Evolutionary conservation across 139 green algal species (phyloP), one percentile per base, ranked within the genome.

Genomic region (Eudorina sp.): DNA sequence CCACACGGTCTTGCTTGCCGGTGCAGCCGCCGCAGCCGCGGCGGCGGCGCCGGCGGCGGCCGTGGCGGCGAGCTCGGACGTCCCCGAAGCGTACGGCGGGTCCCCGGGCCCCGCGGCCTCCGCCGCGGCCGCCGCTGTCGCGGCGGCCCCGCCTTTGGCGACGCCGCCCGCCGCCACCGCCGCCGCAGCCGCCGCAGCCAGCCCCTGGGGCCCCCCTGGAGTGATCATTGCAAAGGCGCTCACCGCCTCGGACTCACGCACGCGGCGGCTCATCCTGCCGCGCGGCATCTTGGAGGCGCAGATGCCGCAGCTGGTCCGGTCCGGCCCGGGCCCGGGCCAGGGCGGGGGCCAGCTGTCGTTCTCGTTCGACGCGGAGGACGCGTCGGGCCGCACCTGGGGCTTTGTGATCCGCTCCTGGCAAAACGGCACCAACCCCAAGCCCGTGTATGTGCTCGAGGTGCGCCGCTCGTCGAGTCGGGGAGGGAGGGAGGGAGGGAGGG

Each of bases 151-250:
- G 40, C 25, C 23, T 9, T 25, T 27, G 60, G 23, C 60, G 60
- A 18, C 60, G 8, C 60, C 9, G 23, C 23, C 66, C 18, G 25
- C 14, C 25, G 29, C 31, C 66, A 41, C 25, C 2, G 77, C 36
- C 3, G 53, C 31, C 0, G 53, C 19, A n/a, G 23, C 27, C 1
- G 51, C 53, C 1, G 53, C 25, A 5, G 53, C 16, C 5, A 53
- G 48, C 48, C 7, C 53, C 25, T 53, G 36, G 19, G 53, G 77
- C 18, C 34, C 53, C 1, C 25, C n/a, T n/a, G n/a, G 34, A 23
- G 93, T 97, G 72, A 85, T 97, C 66, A 93, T 96, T 48, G 92
- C 95, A 66, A 97, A 97, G 90, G 83, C 88, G 38, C 90, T 97
- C 46, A 97, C 95, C 55, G 92, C 93, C 38, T 94, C 88, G 34